Conservation (phyloP, 129 eudicot species). For the Helianthus tuberosus region DNA sequence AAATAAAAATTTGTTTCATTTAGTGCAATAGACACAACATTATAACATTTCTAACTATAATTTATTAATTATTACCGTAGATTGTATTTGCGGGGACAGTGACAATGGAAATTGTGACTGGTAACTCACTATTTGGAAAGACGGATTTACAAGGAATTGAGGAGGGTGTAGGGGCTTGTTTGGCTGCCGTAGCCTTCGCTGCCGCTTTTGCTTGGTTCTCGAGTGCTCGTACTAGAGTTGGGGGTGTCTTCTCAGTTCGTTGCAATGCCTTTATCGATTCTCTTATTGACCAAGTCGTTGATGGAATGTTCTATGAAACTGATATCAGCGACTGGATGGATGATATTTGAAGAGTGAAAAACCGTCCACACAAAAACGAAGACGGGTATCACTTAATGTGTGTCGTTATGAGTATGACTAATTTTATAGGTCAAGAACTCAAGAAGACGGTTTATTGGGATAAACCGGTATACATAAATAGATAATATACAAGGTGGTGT, state of each 20-base stretch:
- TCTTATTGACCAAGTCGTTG: slow-evolving; percentile 79
- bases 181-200: slow-evolving; percentile 70
- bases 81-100: slow-evolving; percentile 84
- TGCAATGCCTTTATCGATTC: slow-evolving; percentile 85
- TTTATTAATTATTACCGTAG: slow-evolving; percentile 43
- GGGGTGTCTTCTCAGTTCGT: slow-evolving; percentile 58
- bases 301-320: slow-evolving; percentile 78
- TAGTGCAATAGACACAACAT: background rate
- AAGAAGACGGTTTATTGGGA: slow-evolving; percentile 7
- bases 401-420: slow-evolving; percentile 20
- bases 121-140: slow-evolving; percentile 81
- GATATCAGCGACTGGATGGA: slow-evolving; percentile 65
- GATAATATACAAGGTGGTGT: background rate
- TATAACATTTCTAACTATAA: background rate
- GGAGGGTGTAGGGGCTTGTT: slow-evolving; percentile 70
- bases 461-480: slow-evolving; percentile 3
- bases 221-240: slow-evolving; percentile 69
- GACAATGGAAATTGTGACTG: slow-evolving; percentile 66
- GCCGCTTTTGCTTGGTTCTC: slow-evolving; percentile 85
- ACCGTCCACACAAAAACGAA: background rate
- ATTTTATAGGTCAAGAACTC: slow-evolving; percentile 19
- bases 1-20: too few species aligned
- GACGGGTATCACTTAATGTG: background rate
- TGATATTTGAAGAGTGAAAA: slow-evolving; percentile 38
- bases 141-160: slow-evolving; percentile 78